A percentile compares a stretch with the other conserved stretches of the same genome.
Evolutionary conservation across 2,329 filamentous ascomycete species (phyloP).

Genomic region (Neofusicoccum parvum): DNA sequence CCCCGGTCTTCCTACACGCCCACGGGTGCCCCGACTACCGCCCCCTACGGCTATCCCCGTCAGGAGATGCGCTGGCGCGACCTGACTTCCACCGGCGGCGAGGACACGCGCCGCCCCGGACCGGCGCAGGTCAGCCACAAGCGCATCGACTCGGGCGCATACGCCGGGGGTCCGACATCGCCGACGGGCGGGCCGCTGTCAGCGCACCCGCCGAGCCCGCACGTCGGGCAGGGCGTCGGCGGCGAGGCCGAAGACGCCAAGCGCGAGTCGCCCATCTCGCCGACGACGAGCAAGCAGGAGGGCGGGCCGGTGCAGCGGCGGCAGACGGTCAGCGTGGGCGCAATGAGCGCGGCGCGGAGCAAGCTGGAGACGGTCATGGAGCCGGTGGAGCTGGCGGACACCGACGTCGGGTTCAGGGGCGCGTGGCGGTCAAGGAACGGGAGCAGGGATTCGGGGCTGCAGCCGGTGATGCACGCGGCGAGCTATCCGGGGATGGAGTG

Average conservation of each 20-base stretch:
- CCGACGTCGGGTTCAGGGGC: constrained; percentile 1
- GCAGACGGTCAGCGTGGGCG: no score
- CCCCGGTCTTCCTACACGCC: neutral
- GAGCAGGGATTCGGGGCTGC: constrained; percentile 33
- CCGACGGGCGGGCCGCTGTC: neutral
- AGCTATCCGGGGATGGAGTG: constrained; percentile 73
- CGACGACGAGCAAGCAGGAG: no score
- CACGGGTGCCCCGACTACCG: neutral
- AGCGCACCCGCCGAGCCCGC: no score
- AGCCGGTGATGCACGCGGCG: constrained; percentile 62
- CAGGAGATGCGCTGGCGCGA: constrained; percentile 15
- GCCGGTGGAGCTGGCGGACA: constrained; percentile 17
- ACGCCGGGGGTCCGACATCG: neutral
- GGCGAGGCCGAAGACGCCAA: no score
- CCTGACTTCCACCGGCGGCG: neutral
- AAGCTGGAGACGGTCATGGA: constrained; percentile 14
- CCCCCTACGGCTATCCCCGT: neutral
- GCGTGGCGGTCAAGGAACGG: no score
- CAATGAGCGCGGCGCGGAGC: neutral
- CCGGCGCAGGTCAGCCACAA: neutral
- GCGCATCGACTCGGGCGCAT: constrained; percentile 4
- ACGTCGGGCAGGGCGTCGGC: no score
- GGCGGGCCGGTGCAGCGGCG: no score
- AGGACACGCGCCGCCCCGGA: neutral
- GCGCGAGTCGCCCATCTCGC: no score